These are phyloP conservation scores for Boletus smithii DNA, from an alignment of 1,284 basidiomycete species.

Conservation along the genomic window DNA sequence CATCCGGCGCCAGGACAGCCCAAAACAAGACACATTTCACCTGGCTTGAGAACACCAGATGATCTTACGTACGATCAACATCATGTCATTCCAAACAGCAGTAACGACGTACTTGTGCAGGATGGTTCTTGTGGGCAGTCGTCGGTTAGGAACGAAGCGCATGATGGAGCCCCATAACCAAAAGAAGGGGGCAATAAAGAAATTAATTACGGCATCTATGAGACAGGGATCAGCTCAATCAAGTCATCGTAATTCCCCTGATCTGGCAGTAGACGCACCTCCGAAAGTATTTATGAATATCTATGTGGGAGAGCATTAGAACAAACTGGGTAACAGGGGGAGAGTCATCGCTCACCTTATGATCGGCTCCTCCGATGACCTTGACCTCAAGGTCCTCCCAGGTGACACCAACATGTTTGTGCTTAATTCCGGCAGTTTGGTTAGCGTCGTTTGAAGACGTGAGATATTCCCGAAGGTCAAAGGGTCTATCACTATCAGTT, in stretches of 20 bases:
- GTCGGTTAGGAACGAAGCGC: constrained; percentile 55
- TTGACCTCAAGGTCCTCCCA: constrained; percentile 76
- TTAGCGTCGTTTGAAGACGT: constrained; percentile 63
- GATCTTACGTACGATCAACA: constrained; percentile 43
- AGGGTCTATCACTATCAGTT: constrained; percentile 36
- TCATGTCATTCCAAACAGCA: constrained; percentile 13
- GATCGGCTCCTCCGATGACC: constrained; percentile 59
- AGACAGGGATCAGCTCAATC: constrained; percentile 11
- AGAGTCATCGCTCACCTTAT: constrained; percentile 45
- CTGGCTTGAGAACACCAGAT: constrained; percentile 61
- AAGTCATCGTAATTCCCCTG: constrained; percentile 1
- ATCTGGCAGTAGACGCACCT: constrained; percentile 36
- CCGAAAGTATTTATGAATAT: constrained; percentile 66
- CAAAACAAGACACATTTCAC: constrained; percentile 54
- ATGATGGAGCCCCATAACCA: constrained; percentile 49
- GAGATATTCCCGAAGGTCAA: constrained; percentile 77
- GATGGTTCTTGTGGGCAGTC: constrained; percentile 53
- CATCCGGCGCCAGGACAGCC: constrained; percentile 83
- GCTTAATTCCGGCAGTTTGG: constrained; percentile 71
- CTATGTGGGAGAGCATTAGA: constrained; percentile 33
- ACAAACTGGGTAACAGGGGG: constrained; percentile 1
- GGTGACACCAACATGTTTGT: constrained; percentile 81
- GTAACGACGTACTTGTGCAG: constrained; percentile 59
- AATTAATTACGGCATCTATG: constrained; percentile 58
- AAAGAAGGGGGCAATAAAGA: constrained; percentile 54